Percentiles rank a stretch among this genome's conserved stretches.
Evolutionary conservation across 1,284 basidiomycete genomes (phyloP).

Genomic region (Ustilago crameri): DNA sequence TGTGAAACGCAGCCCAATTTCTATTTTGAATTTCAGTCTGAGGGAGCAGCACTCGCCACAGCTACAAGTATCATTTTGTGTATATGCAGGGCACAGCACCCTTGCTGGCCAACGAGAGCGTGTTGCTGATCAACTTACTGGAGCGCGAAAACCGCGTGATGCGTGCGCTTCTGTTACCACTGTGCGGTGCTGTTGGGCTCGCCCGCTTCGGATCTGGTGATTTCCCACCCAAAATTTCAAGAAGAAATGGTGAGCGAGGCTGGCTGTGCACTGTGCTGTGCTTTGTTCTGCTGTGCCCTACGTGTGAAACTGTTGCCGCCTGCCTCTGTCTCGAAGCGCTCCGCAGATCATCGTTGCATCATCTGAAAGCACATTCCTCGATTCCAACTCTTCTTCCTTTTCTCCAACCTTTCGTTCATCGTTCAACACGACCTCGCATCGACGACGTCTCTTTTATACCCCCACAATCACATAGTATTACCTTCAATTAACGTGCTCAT

Average conservation of each 20-base stretch:
- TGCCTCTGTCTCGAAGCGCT: not conserved
- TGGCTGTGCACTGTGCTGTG: too few species aligned
- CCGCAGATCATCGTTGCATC: slow-evolving; percentile 2
- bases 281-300: too few species aligned
- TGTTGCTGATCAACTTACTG: too few species aligned
- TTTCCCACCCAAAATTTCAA: not conserved
- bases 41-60: too few species aligned
- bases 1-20: too few species aligned
- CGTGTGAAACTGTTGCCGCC: too few species aligned
- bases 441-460: slow-evolving; percentile 3
- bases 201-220: too few species aligned
- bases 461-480: slow-evolving; percentile 1
- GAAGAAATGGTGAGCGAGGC: not conserved
- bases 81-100: too few species aligned
- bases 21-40: too few species aligned
- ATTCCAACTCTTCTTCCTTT: not conserved
- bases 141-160: slow-evolving; percentile 16
- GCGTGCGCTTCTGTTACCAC: not conserved
- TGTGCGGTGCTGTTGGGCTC: slow-evolving; percentile 4
- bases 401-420: slow-evolving; percentile 7
- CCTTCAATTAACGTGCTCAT: not conserved
- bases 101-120: too few species aligned
- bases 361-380: not conserved
- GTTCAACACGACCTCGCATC: slow-evolving; percentile 19
- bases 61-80: too few species aligned